phyloP scores from a whole-genome alignment of 345 rosid species.

The Ailanthus altissimus region DNA sequence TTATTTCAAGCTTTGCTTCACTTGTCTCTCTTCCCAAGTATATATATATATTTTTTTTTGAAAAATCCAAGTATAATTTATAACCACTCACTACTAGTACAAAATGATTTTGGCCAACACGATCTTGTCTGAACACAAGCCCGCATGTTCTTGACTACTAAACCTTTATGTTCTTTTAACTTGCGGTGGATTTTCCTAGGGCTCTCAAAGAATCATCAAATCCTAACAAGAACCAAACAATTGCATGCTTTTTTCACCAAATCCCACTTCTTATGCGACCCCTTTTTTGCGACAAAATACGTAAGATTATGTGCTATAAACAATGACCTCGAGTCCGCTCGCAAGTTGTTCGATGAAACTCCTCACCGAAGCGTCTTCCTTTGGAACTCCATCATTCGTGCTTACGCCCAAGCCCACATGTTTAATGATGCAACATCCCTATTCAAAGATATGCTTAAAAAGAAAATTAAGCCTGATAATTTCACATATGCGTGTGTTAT shows the following conservation, averaged over 20 bases:
- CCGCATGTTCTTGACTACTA: neutral
- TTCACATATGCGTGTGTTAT: slow-evolving; percentile 73
- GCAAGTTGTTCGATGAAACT: slow-evolving; percentile 69
- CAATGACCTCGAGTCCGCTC: slow-evolving; percentile 52
- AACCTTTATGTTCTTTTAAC: slow-evolving; percentile 30
- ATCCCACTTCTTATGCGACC: slow-evolving; percentile 51
- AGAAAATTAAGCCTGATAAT: slow-evolving; percentile 56
- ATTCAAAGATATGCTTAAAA: slow-evolving; percentile 50
- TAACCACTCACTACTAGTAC: too few species aligned
- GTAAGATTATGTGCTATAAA: slow-evolving; percentile 52
- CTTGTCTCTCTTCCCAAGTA: too few species aligned
- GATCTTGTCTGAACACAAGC: neutral
- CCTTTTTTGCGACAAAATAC: slow-evolving; percentile 67
- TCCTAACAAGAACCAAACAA: slow-evolving; percentile 53
- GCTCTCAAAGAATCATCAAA: slow-evolving; percentile 51
- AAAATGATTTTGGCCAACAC: neutral
- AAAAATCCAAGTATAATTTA: too few species aligned
- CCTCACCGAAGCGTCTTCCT: slow-evolving; percentile 74
- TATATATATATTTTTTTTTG: too few species aligned
- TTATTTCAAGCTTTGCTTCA: too few species aligned
- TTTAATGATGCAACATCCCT: slow-evolving; percentile 38
- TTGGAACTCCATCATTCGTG: slow-evolving; percentile 84
- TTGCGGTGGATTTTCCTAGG: slow-evolving; percentile 41
- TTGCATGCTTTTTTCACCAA: slow-evolving; percentile 64
- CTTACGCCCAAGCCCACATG: slow-evolving; percentile 51